phyloP scores from a whole-genome alignment of 306 rosid species.

The Malus domestica region DNA sequence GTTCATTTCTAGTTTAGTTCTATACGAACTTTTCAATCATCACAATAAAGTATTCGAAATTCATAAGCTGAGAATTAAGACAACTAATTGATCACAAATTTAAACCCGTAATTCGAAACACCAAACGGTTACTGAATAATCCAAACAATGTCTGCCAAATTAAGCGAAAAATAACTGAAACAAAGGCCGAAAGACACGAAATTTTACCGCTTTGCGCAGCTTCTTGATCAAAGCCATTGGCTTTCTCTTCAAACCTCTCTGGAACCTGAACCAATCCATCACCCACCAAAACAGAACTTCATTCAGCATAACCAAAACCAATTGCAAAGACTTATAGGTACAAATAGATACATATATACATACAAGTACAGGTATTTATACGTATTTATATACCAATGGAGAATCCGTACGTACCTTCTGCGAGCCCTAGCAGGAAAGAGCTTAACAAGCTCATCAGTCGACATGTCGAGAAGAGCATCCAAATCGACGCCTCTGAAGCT shows the following conservation, averaged over 20 bases:
- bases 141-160: not conserved
- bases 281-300: not conserved
- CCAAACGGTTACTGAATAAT: not conserved
- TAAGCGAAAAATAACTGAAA: not conserved
- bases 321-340: not conserved
- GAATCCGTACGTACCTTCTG: conserved; percentile 39
- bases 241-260: conserved; percentile 85
- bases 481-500: conserved; percentile 77
- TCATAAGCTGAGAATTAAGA: not conserved
- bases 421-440: conserved; percentile 77
- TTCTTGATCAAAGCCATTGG: conserved; percentile 89
- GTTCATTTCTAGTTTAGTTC: not conserved
- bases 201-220: conserved; percentile 77
- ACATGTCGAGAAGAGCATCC: conserved; percentile 76
- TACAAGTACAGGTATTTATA: not conserved
- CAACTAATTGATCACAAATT: not conserved
- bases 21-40: not conserved
- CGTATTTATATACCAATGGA: no score
- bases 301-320: not conserved
- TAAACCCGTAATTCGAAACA: not conserved
- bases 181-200: not conserved
- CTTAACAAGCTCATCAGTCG: conserved; percentile 78
- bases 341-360: not conserved
- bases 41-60: not conserved
- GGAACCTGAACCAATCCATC: conserved; percentile 42